A percentile compares a stretch with the other conserved stretches of the same genome.
Evolutionary conservation across 495 filamentous ascomycete genomes (phyloP).

Genomic region (Parathielavia appendiculata): DNA sequence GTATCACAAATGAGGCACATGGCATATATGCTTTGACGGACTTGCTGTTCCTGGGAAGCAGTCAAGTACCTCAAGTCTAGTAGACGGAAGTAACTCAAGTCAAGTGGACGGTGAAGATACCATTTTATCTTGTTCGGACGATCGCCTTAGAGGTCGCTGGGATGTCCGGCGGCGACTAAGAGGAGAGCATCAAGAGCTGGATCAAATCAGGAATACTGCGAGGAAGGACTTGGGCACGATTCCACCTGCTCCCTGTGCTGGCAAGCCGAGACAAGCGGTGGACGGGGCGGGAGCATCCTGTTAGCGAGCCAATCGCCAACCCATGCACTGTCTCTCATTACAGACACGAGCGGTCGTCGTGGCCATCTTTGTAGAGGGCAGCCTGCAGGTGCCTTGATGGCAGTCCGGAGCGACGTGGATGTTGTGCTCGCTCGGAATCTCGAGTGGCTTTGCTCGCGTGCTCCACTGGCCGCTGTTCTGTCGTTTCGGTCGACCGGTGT

Average conservation of each 20-base stretch:
- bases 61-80: too few species aligned
- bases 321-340: background rate
- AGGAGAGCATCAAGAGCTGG: too few species aligned
- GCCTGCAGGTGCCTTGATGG: background rate
- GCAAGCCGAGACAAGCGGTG: background rate
- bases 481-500: background rate
- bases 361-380: background rate
- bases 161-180: too few species aligned
- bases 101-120: too few species aligned
- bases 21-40: too few species aligned
- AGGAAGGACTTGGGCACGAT: background rate
- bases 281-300: background rate
- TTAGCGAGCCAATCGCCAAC: background rate
- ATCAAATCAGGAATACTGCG: too few species aligned
- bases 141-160: too few species aligned
- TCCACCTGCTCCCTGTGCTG: background rate
- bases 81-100: too few species aligned
- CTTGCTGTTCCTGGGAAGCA: too few species aligned
- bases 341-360: slow-evolving; percentile 2
- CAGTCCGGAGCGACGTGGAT: background rate
- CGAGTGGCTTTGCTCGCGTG: background rate
- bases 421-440: background rate
- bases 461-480: background rate
- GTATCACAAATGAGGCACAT: too few species aligned
- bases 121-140: too few species aligned